A percentile compares a stretch with the other conserved stretches of the same genome.
These are phyloP conservation scores for Penicillium sp. DNA, from an alignment of 2,329 filamentous ascomycete species.

Conservation along the genomic window DNA sequence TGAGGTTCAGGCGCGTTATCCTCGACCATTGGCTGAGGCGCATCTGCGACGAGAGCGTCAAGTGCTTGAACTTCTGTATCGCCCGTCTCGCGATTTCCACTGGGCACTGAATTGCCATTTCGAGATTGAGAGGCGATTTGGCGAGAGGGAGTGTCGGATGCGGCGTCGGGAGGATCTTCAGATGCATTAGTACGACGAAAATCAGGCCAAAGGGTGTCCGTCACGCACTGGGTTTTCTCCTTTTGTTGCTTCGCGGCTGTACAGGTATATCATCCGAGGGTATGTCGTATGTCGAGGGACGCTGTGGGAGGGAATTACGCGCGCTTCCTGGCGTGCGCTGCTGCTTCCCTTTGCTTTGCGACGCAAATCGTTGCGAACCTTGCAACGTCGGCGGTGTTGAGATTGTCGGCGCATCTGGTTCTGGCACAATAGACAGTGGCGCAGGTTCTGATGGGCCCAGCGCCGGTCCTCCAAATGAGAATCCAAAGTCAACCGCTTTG, in stretches of 20 bases:
- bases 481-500: constrained; percentile 49
- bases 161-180: constrained; percentile 13
- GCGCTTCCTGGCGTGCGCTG: constrained; percentile 31
- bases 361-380: constrained; percentile 12
- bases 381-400: constrained; percentile 16
- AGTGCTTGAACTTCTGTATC: background rate
- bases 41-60: constrained; percentile 1
- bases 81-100: constrained; percentile 5
- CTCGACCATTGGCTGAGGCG: background rate
- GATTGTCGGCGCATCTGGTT: constrained; percentile 16
- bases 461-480: constrained; percentile 41
- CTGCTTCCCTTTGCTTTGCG: constrained; percentile 7
- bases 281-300: constrained; percentile 37
- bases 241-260: constrained; percentile 29
- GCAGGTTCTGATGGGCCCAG: constrained; percentile 23
- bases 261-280: constrained; percentile 30
- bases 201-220: background rate
- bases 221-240: constrained; percentile 33
- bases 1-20: background rate
- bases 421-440: constrained; percentile 20
- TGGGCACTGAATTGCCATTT: background rate
- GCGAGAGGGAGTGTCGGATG: constrained; percentile 6
- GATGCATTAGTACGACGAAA: constrained; percentile 8
- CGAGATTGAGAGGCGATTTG: background rate
- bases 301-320: constrained; percentile 29